Evolutionary conservation across 805 yeast genomes (phyloP), one percentile per base, ranked within the genome.

Genomic region (Candida ulmi): DNA sequence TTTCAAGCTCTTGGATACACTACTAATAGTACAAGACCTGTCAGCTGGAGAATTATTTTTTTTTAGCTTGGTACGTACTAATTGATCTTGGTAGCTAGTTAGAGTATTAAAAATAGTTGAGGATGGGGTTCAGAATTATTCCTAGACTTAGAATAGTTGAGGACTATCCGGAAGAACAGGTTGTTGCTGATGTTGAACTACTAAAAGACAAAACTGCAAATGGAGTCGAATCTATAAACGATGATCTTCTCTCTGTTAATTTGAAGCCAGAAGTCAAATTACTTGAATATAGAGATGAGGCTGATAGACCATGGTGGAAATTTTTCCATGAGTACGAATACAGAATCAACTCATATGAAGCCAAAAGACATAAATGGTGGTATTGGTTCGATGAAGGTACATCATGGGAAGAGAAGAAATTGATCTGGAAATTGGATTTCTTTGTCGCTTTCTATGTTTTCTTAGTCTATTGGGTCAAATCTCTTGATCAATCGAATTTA

Each of bases 381-480:
- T 61, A 69, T 21, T 77, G 83, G 83, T 76, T 69, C 46, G 67
- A 68, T 36, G 69, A 68, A 17, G 65, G 61, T 36, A 74, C 71
- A 29, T 62, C 82, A 1, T 58, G 65, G 43, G 72, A 59, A 1
- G 66, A 61, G 35, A 67, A 68, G 39, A 60, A 60, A 36, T 55
- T 74, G 35, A 33, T 33, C 18, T 33, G 29, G 37, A 78, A 78
- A 49, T 52, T 77, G 18, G 84, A 78, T 47, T 46, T 74, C 15
- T 54, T 76, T 31, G 54, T 80, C 36, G 65, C 78, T 5, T 65
- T 69, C 37, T 75, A 76, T 46, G 68, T 81, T 1, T 74, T 78
- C 56, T 56, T 77, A 42, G 78, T 76, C 2, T 80, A 80, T 57
- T 81, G 83, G 83, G 76, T 79, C 42, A 80, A 80, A 53, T 73